Conservation (phyloP, 768 basidiomycete genomes). For the Infundibulicybe gibba region DNA sequence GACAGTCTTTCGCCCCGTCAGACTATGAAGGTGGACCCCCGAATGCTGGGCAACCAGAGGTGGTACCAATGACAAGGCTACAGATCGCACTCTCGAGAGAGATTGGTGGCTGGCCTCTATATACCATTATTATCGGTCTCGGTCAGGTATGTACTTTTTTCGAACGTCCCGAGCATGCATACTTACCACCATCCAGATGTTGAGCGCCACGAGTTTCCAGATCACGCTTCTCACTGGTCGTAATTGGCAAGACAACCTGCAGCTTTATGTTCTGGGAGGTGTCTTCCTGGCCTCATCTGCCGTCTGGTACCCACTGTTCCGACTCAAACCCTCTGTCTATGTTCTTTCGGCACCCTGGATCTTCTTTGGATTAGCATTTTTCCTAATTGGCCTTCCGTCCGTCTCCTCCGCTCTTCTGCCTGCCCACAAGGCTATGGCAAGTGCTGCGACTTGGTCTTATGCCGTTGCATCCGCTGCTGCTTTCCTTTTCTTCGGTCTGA, state of each 20-base stretch:
- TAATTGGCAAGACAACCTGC: constrained; percentile 75
- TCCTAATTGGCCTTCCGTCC: constrained; percentile 87
- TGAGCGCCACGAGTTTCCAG: constrained; percentile 92
- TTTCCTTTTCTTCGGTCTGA: constrained; percentile 91
- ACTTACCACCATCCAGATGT: constrained; percentile 47
- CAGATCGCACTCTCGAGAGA: constrained; percentile 84
- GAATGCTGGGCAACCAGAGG: constrained; percentile 51
- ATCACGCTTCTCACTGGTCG: constrained; percentile 86
- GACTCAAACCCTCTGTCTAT: constrained; percentile 84
- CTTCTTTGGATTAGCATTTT: constrained; percentile 88
- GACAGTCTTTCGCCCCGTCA: constrained; percentile 40
- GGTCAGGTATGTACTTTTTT: constrained; percentile 55
- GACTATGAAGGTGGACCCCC: constrained; percentile 43
- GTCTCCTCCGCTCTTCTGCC: constrained; percentile 53
- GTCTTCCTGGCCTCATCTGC: constrained; percentile 84
- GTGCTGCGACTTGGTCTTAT: constrained; percentile 86
- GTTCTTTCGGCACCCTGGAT: constrained; percentile 86
- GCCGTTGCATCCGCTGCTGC: constrained; percentile 91
- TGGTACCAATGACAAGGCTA: constrained; percentile 75
- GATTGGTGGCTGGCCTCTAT: constrained; percentile 84
- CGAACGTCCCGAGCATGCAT: neutral
- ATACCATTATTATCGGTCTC: constrained; percentile 82
- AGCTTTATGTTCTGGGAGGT: constrained; percentile 87
- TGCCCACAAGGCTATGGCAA: constrained; percentile 66
- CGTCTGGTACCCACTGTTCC: constrained; percentile 89